Evolutionary conservation across 345 rosid species (phyloP).

Genomic region (Eucalyptus decipiens): DNA sequence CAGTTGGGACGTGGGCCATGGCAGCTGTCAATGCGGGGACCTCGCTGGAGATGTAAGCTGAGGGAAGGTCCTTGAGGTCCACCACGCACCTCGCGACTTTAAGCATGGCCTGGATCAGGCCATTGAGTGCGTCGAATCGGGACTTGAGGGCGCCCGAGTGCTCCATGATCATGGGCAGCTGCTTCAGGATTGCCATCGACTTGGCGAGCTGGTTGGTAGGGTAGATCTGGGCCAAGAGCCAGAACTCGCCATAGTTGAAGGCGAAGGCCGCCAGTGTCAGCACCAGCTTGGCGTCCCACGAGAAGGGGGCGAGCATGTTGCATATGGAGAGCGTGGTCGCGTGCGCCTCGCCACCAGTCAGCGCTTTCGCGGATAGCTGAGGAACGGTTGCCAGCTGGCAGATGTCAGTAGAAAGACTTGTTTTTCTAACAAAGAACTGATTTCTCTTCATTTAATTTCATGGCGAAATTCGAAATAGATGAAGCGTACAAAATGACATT

Average conservation of each 20-base stretch:
- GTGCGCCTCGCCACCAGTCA: conserved; percentile 50
- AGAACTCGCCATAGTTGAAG: conserved; percentile 68
- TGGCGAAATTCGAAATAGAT: not conserved
- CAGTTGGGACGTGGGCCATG: conserved; percentile 37
- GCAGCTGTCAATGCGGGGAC: conserved; percentile 17
- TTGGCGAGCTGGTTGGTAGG: conserved; percentile 66
- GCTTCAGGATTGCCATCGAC: conserved; percentile 69
- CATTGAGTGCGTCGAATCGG: conserved; percentile 35
- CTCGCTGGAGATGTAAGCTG: conserved; percentile 35
- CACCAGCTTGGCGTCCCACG: conserved; percentile 79
- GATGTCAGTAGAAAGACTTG: not conserved
- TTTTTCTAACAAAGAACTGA: not conserved
- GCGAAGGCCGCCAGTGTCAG: conserved; percentile 74
- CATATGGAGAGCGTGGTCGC: conserved; percentile 39
- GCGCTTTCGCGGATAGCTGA: conserved; percentile 55
- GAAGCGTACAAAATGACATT: not conserved
- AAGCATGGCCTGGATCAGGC: conserved; percentile 48
- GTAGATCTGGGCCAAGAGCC: conserved; percentile 62
- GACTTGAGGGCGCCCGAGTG: conserved; percentile 27
- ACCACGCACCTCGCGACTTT: conserved; percentile 47
- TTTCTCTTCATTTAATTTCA: not conserved
- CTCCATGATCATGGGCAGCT: conserved; percentile 48
- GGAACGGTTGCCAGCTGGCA: not conserved
- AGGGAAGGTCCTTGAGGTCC: conserved; percentile 47
- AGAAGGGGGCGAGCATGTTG: conserved; percentile 30